Conservation (phyloP, 352 stramenopile species). For the Globisporangium okanoganense region DNA sequence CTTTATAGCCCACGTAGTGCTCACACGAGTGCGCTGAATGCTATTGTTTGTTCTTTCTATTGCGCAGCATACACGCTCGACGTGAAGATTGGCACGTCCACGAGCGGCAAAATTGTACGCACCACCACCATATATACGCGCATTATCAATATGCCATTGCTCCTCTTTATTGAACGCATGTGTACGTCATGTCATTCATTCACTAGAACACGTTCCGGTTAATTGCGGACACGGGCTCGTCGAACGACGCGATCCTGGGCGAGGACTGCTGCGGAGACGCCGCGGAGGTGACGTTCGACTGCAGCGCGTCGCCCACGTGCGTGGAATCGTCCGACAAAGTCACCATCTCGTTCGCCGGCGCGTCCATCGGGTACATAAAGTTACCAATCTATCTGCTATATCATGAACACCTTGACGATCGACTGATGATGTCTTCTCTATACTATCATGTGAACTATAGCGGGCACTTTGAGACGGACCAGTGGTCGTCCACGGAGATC, state of each 20-base stretch:
- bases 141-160: neutral
- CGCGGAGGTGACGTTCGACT: conserved; percentile 57
- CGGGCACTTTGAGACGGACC: conserved; percentile 68
- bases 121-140: neutral
- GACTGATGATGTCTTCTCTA: neutral
- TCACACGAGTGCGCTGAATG: neutral
- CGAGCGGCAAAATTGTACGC: conserved; percentile 15
- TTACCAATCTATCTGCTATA: neutral
- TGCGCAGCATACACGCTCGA: conserved; percentile 27
- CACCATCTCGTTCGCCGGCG: conserved; percentile 53
- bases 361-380: conserved; percentile 51
- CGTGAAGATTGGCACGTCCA: conserved; percentile 25
- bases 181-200: neutral
- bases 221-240: conserved; percentile 83
- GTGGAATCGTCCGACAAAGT: conserved; percentile 18
- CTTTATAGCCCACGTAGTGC: neutral
- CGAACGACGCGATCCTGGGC: conserved; percentile 70
- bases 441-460: conserved; percentile 18
- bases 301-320: conserved; percentile 62
- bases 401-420: neutral
- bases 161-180: neutral
- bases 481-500: conserved; percentile 55
- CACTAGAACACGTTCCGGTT: conserved; percentile 66
- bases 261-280: conserved; percentile 47
- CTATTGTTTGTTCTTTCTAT: neutral